Conservation (phyloP, 768 basidiomycete species). For the Lactarius hengduanensis region DNA sequence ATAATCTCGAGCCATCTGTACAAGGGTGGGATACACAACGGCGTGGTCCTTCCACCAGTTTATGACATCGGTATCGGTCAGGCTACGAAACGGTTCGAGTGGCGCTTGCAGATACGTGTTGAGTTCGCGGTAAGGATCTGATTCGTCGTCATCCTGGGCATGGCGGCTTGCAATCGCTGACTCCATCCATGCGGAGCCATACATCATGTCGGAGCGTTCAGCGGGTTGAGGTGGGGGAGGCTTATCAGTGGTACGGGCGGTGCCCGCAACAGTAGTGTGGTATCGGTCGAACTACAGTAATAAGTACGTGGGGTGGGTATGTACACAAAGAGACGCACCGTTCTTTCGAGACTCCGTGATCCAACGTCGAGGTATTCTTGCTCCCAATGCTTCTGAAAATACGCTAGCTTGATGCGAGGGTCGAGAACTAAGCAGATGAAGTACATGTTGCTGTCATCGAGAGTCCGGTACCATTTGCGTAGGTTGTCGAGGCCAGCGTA, state of each 20-base stretch:
- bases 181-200: background rate
- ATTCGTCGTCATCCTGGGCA: background rate
- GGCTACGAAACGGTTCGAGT: background rate
- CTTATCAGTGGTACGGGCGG: too few species aligned
- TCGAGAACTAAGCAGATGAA: constrained; percentile 1
- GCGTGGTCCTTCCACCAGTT: too few species aligned
- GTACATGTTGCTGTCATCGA: background rate
- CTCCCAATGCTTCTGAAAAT: constrained; percentile 2
- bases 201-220: background rate
- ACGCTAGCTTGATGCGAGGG: background rate
- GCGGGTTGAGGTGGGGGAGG: background rate
- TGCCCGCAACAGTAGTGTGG: too few species aligned
- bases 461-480: background rate
- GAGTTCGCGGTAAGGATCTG: background rate
- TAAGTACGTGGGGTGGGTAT: too few species aligned
- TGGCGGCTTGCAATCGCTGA: background rate
- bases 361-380: background rate
- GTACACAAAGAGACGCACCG: background rate
- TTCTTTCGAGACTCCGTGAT: background rate
- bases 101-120: background rate
- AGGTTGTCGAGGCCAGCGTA: background rate
- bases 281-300: too few species aligned
- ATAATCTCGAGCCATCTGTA: too few species aligned
- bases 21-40: too few species aligned
- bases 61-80: background rate